Percentiles rank a stretch among this genome's conserved stretches.
These are phyloP conservation scores for Akanthomyces muscarius DNA, from an alignment of 2,329 filamentous ascomycete species.

Conservation along the genomic window DNA sequence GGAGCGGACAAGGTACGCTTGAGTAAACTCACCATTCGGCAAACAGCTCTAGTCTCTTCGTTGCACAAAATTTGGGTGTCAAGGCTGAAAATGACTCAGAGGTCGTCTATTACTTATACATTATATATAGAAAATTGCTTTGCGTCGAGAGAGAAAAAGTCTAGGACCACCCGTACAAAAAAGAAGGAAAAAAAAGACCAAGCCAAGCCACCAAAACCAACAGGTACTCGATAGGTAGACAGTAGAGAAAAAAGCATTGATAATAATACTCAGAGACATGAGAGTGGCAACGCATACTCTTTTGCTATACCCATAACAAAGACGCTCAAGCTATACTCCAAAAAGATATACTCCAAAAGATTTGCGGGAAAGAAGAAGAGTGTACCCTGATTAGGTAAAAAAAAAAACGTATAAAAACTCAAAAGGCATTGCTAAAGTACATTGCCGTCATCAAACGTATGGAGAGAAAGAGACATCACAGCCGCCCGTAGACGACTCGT, in stretches of 20 bases:
- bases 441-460: background rate
- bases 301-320: background rate
- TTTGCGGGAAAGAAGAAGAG: background rate
- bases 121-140: background rate
- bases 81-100: background rate
- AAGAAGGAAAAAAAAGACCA: background rate
- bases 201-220: background rate
- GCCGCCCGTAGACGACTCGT: constrained; percentile 1
- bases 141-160: background rate
- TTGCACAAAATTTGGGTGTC: too few relatives aligned
- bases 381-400: background rate
- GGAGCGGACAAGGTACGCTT: too few relatives aligned
- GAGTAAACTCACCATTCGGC: too few relatives aligned
- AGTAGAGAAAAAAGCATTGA: background rate
- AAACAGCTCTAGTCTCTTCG: too few relatives aligned
- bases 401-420: too few relatives aligned
- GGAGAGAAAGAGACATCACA: background rate
- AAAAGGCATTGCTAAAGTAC: too few relatives aligned
- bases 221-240: background rate
- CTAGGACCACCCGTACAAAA: background rate
- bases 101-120: constrained; percentile 14
- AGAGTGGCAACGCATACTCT: background rate
- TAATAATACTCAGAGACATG: background rate
- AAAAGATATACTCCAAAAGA: background rate
- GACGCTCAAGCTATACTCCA: background rate